Evolutionary conservation across 2,329 filamentous ascomycete genomes (phyloP), one percentile per base, ranked within the genome.

Genomic region (Trichophyton rubrum): DNA sequence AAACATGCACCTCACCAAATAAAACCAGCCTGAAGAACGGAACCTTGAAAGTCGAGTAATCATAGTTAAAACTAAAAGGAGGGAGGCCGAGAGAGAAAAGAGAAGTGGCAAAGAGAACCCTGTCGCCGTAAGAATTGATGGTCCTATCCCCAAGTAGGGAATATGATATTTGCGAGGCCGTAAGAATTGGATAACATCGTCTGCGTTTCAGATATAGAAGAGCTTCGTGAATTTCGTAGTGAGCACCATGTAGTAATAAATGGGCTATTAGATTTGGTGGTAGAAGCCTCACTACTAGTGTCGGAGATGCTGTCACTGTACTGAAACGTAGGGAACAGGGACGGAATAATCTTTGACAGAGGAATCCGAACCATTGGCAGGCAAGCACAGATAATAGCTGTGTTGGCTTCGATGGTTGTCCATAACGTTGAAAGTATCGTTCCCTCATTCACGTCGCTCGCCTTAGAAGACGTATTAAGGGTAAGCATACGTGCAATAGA

Each of bases 361-460:
- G 67, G 65, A 1, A 66, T 64, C 38, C 70, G 67, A 17, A 70
- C 63, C 70, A 73, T 74, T 8, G 73, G 73, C 0, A 75, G 67
- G 60, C 71, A 73, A 22, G 72, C 70, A 60, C 72, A 74, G 35
- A 73, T 71, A n/a, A 75, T 69, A 13, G 66, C 72, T 13, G 68
- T 65, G 56, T 71, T 70, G 30, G 68, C 66, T 65, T 75, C 73
- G 45, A 74, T 66, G 7, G 68, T 68, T 7, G 71, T 72, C 73
- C 73, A 75, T 17, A 70, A 67, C 6, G 71, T 71, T 17, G 71
- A 68, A 8, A 63, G 59, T 17, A 70, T 58, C 5, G 69, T 68
- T 35, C 70, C 71, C 20, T 64, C 60, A 11, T 64, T 69, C 47
- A 60, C 60, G 61, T 70, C 68, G 3, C 24, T 20, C 20, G 67